Evolutionary conservation across 306 rosid species (phyloP), one percentile per base, ranked within the genome.

Genomic region (Senna siamea): DNA sequence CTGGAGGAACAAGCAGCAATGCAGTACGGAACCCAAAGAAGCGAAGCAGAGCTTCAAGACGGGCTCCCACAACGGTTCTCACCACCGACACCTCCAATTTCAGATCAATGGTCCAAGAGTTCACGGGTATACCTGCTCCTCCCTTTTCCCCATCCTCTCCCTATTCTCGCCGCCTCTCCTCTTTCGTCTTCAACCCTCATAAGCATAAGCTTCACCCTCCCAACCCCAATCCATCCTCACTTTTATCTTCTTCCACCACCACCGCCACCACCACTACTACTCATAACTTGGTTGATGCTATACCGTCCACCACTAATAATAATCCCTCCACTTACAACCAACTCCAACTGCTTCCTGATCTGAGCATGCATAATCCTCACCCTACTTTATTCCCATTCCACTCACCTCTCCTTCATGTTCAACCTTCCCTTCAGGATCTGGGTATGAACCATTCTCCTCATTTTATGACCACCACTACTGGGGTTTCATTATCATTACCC

Each of bases 31-130:
- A 69, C 73, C 65, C 98, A 1, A 93, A 93, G 90, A 93, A 91
- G 74, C 71, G 98, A 72, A 88, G 91, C 5, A 79, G 98, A 70
- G 98, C 96, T 50, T 91, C 98, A 2, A 83, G 97, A 38, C 70
- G 97, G 66, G 96, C 97, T 12, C 97, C 98, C 3, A 93, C 98
- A 12, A 93, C 97, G 0, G 96, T 93, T 53, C 88, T 93, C 55
- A 91, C 96, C 74, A 93, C 97, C 22, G 98, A 91, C 83, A 91
- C 97, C 8, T 80, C 97, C 0, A 93, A 93, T 68, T 93, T 93
- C 83, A 72, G 98, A 74, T 96, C 97, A 77, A 93, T 89, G 98
- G 98, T 93, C 73, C 98, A 93, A 78, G 97, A 93, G 35, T 93
- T 93, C 79, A 93, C 98, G 0, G 98, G 98, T 20, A 89, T 91